Evolutionary conservation across 805 yeast species (phyloP).

Genomic region (Metschnikowia lochheadii): DNA sequence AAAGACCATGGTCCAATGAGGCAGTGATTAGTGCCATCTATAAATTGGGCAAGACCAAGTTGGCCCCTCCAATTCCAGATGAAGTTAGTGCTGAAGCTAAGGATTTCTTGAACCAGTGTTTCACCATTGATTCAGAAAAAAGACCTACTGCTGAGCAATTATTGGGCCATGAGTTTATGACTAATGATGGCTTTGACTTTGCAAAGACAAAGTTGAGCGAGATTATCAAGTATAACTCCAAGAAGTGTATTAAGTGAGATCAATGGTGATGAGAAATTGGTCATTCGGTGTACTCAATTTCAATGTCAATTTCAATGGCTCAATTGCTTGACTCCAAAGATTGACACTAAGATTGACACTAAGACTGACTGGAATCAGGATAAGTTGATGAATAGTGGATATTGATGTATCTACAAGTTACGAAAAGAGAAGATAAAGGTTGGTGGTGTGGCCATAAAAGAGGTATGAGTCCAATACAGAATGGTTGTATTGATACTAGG

Average conservation of each 20-base stretch:
- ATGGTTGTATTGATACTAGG: too few relatives aligned
- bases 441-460: too few relatives aligned
- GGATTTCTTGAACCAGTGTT: constrained; percentile 71
- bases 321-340: too few relatives aligned
- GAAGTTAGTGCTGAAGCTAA: constrained; percentile 70
- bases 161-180: constrained; percentile 51
- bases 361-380: too few relatives aligned
- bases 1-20: constrained; percentile 94
- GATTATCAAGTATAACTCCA: constrained; percentile 36
- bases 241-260: constrained; percentile 4
- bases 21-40: constrained; percentile 95
- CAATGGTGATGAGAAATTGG: too few relatives aligned
- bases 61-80: constrained; percentile 96
- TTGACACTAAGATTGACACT: too few relatives aligned
- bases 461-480: too few relatives aligned
- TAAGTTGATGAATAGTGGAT: too few relatives aligned
- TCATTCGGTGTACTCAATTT: too few relatives aligned
- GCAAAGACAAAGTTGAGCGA: constrained; percentile 51
- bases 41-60: constrained; percentile 76
- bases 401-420: too few relatives aligned
- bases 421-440: too few relatives aligned
- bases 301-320: too few relatives aligned
- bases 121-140: constrained; percentile 66
- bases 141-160: constrained; percentile 83
- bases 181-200: constrained; percentile 44